Percentiles rank a stretch among this genome's conserved stretches.
Evolutionary conservation across 768 basidiomycete species (phyloP).

Genomic region (Xerocomus brunneocitrinus): DNA sequence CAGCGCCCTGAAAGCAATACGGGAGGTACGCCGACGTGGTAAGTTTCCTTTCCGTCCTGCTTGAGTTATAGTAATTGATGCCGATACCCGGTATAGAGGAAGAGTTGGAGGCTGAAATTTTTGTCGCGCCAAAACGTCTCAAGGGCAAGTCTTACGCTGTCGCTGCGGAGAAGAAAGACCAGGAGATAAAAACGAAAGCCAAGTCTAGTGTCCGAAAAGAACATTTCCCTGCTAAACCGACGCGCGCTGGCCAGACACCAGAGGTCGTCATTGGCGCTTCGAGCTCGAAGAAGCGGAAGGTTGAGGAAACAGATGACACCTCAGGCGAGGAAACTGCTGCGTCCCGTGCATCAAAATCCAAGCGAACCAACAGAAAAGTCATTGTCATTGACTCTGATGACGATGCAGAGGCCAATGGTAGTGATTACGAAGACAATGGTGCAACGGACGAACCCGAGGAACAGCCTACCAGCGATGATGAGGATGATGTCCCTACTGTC

Average conservation of each 20-base stretch:
- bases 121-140: slow-evolving; percentile 57
- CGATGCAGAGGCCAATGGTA: slow-evolving; percentile 35
- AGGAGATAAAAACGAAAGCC: slow-evolving; percentile 18
- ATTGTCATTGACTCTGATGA: slow-evolving; percentile 51
- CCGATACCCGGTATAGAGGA: slow-evolving; percentile 35
- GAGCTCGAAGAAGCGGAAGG: slow-evolving; percentile 17
- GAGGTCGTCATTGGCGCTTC: slow-evolving; percentile 54
- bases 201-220: slow-evolving; percentile 16
- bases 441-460: slow-evolving; percentile 38
- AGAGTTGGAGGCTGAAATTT: slow-evolving; percentile 44
- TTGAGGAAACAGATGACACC: slow-evolving; percentile 14
- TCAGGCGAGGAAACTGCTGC: slow-evolving; percentile 36
- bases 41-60: slow-evolving; percentile 16
- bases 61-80: neutral
- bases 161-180: slow-evolving; percentile 39
- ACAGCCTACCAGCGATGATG: slow-evolving; percentile 25
- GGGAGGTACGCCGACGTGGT: slow-evolving; percentile 59
- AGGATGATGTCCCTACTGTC: slow-evolving; percentile 17
- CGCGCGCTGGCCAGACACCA: slow-evolving; percentile 40
- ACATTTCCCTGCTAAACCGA: slow-evolving; percentile 25
- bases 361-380: slow-evolving; percentile 35
- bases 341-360: slow-evolving; percentile 31
- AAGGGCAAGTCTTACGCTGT: slow-evolving; percentile 73
- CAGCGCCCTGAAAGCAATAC: slow-evolving; percentile 61
- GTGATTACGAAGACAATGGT: slow-evolving; percentile 31